Evolutionary conservation across 139 green algal genomes (phyloP), one percentile per base, ranked within the genome.

Genomic region (Mychonastes homosphaera): DNA sequence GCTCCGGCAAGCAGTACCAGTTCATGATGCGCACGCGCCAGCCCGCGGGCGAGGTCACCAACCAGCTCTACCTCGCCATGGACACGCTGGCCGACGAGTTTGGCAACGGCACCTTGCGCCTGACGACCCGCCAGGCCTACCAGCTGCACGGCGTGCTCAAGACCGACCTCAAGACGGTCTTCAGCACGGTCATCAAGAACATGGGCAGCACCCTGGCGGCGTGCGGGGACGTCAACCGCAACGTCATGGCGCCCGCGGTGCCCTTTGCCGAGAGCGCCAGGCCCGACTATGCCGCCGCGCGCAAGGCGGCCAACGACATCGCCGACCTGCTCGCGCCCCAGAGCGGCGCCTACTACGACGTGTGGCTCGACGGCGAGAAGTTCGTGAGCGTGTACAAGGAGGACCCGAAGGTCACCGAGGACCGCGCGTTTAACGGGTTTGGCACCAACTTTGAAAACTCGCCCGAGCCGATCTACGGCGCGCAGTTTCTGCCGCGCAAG

Each of bases 21-120:
- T 99, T 99, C 74, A 99, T 99, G 93, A 98, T 99, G 89, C 84
- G 93, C 32, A 99, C 93, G 7, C 76, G 82, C 29, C 90, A 97
- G 78, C 91, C 91, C 2, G 74, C 60, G 8, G 91, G 91, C 48
- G 32, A 78, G 13, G 92, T 98, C 21, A 76, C 74, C 47, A 98
- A 98, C 74, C 77, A 89, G 64, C 79, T 99, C 33, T 99, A 99
- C 72, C 75, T 95, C 19, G 83, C 80, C 1, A 99, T 99, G 93
- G 93, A 99, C 59, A 87, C 97, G 32, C 79, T 99, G 29, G 89
- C 93, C 28, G 84, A 98, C 63, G 70, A 95, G 86, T 98, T 82
- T 73, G 93, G 93, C 68, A 97, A 95, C 64, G 93, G 93, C 51
- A 96, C 93, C 49, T 75, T 99, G 63, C 85, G 93, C 24, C 79